Conservation (phyloP, 2,329 filamentous ascomycete genomes). For the Phaeosphaeria sp. region DNA sequence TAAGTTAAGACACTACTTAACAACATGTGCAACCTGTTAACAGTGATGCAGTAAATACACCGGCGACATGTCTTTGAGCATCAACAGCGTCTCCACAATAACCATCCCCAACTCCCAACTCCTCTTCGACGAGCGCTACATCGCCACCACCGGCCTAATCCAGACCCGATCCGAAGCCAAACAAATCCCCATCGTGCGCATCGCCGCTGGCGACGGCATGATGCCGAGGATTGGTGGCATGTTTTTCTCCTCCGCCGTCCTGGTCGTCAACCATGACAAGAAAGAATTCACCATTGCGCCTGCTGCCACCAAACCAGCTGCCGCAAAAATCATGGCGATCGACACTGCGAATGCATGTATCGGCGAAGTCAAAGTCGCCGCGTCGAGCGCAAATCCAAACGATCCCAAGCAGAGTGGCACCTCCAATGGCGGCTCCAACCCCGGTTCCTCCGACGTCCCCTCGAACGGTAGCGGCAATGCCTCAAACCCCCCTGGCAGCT, state of each 20-base stretch:
- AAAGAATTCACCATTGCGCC: constrained; percentile 10
- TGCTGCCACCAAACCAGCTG: background rate
- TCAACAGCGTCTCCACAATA: constrained; percentile 3
- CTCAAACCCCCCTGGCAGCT: background rate
- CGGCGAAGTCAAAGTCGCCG: background rate
- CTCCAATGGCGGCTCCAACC: background rate
- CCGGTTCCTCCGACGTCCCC: too few species aligned
- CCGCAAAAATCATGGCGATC: constrained; percentile 6
- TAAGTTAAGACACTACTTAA: background rate
- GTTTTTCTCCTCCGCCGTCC: constrained; percentile 12
- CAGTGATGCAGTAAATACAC: constrained; percentile 2
- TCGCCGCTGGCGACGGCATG: background rate
- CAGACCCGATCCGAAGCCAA: constrained; percentile 1
- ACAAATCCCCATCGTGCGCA: constrained; percentile 10
- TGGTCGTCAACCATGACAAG: constrained; percentile 15
- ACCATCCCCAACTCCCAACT: constrained; percentile 12
- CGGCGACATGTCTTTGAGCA: constrained; percentile 1
- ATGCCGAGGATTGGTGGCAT: constrained; percentile 14
- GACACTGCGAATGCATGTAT: constrained; percentile 7
- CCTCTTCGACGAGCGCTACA: constrained; percentile 10
- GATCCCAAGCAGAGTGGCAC: background rate
- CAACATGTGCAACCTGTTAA: background rate
- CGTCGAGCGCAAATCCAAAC: background rate
- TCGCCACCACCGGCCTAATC: constrained; percentile 1
- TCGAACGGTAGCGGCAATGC: background rate